These are phyloP conservation scores for Trichopus zeylanicus DNA, from an alignment of 116 monocot species.

Conservation along the genomic window DNA sequence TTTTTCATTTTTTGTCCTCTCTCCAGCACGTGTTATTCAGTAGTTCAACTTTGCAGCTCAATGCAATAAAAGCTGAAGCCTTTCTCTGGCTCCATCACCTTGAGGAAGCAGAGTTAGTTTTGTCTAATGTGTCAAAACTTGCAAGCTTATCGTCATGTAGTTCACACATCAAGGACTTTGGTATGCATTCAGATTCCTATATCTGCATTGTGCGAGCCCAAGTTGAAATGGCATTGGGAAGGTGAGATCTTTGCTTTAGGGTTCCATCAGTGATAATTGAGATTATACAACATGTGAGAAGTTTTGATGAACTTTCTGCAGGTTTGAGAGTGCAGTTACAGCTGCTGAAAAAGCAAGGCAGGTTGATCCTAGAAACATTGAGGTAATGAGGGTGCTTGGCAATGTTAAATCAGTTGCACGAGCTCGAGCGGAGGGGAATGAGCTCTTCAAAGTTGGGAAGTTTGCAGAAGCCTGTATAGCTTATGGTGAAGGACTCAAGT, in stretches of 20 bases:
- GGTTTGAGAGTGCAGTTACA: slow-evolving; percentile 67
- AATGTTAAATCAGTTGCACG: slow-evolving; percentile 45
- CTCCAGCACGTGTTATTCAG: not conserved
- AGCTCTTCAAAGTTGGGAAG: slow-evolving; percentile 46
- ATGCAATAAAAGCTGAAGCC: slow-evolving; percentile 70
- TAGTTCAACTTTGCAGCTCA: slow-evolving; percentile 35
- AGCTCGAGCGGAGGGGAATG: slow-evolving; percentile 64
- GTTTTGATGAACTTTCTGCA: slow-evolving; percentile 22
- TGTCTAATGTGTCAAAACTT: slow-evolving; percentile 30
- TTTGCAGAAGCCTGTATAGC: slow-evolving; percentile 65
- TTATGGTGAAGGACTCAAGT: slow-evolving; percentile 72
- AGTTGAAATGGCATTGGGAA: slow-evolving; percentile 89
- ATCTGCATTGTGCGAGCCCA: slow-evolving; percentile 52
- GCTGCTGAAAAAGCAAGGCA: slow-evolving; percentile 48
- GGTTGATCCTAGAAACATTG: slow-evolving; percentile 43
- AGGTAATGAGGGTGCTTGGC: slow-evolving; percentile 25
- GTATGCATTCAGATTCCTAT: slow-evolving; percentile 56
- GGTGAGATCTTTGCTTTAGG: slow-evolving; percentile 39
- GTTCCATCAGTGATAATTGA: not conserved
- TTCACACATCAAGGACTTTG: slow-evolving; percentile 33
- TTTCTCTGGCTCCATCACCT: slow-evolving; percentile 54
- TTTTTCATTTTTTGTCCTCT: not conserved
- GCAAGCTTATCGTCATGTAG: slow-evolving; percentile 13
- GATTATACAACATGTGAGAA: slow-evolving; percentile 9
- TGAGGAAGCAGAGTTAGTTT: slow-evolving; percentile 62